Evolutionary conservation across 495 filamentous ascomycete species (phyloP).

Genomic region (Xylona heveae): DNA sequence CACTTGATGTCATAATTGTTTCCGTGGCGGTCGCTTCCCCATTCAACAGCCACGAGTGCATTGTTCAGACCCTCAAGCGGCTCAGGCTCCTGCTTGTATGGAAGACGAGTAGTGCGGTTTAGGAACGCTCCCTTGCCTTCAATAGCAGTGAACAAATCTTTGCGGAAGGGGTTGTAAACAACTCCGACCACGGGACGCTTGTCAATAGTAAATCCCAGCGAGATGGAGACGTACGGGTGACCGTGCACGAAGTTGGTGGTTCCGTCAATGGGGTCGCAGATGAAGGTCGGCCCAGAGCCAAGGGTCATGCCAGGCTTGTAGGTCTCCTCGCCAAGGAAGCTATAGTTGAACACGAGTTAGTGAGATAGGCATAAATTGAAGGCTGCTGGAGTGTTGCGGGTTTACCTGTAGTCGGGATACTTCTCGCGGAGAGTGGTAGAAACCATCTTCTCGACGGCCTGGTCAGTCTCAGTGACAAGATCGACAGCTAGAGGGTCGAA

Average conservation of each 20-base stretch:
- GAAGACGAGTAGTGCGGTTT: slow-evolving; percentile 28
- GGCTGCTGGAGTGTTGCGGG: neutral
- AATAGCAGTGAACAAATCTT: slow-evolving; percentile 48
- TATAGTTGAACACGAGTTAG: slow-evolving; percentile 1
- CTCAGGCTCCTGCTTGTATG: slow-evolving; percentile 26
- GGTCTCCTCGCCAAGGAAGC: slow-evolving; percentile 70
- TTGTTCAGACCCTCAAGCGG: slow-evolving; percentile 35
- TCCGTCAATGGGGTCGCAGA: slow-evolving; percentile 80
- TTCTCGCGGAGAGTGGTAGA: slow-evolving; percentile 33
- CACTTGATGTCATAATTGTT: slow-evolving; percentile 56
- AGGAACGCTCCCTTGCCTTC: slow-evolving; percentile 46
- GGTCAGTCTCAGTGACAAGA: slow-evolving; percentile 74
- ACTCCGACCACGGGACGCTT: slow-evolving; percentile 50
- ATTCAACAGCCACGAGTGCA: slow-evolving; percentile 52
- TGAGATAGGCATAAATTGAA: neutral
- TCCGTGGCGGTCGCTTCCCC: slow-evolving; percentile 53
- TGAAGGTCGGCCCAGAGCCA: slow-evolving; percentile 55
- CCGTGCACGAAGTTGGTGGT: slow-evolving; percentile 76
- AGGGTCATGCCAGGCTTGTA: slow-evolving; percentile 38
- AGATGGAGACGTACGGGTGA: slow-evolving; percentile 63
- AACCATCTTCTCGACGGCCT: slow-evolving; percentile 59
- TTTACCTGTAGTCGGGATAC: slow-evolving; percentile 43
- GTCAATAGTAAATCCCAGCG: slow-evolving; percentile 49
- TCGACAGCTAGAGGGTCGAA: slow-evolving; percentile 36
- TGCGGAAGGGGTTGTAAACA: slow-evolving; percentile 63